Percentiles rank a stretch among this genome's conserved stretches.
Evolutionary conservation across 495 filamentous ascomycete species (phyloP).

Genomic region (Podospora tetraspora): DNA sequence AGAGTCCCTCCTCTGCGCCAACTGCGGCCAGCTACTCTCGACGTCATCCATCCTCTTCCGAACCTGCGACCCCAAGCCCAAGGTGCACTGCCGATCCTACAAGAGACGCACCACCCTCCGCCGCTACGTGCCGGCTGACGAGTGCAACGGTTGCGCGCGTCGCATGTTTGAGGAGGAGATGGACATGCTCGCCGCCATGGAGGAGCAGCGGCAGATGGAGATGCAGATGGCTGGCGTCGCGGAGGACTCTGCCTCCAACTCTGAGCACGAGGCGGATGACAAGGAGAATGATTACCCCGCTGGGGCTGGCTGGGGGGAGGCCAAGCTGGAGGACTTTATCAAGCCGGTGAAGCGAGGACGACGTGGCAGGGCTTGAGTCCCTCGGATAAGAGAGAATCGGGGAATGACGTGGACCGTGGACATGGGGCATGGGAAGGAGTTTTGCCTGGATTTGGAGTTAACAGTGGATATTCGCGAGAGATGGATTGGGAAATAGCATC

Average conservation of each 20-base stretch:
- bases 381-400: background rate
- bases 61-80: background rate
- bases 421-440: background rate
- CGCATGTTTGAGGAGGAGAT: background rate
- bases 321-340: background rate
- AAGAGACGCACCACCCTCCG: background rate
- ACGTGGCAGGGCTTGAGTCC: background rate
- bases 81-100: background rate
- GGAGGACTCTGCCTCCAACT: background rate
- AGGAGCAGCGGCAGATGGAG: background rate
- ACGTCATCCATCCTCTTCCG: background rate
- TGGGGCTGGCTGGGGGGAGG: background rate
- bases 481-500: background rate
- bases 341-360: background rate
- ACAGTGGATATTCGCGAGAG: background rate
- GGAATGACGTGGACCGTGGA: background rate
- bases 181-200: background rate
- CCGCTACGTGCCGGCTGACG: background rate
- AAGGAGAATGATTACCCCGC: background rate
- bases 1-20: background rate
- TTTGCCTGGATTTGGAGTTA: background rate
- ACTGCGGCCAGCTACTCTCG: background rate
- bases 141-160: background rate
- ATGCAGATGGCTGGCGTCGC: background rate
- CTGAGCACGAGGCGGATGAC: background rate